Conservation (phyloP, 1,139 yeast species). For the Maudiozyma humilis region DNA sequence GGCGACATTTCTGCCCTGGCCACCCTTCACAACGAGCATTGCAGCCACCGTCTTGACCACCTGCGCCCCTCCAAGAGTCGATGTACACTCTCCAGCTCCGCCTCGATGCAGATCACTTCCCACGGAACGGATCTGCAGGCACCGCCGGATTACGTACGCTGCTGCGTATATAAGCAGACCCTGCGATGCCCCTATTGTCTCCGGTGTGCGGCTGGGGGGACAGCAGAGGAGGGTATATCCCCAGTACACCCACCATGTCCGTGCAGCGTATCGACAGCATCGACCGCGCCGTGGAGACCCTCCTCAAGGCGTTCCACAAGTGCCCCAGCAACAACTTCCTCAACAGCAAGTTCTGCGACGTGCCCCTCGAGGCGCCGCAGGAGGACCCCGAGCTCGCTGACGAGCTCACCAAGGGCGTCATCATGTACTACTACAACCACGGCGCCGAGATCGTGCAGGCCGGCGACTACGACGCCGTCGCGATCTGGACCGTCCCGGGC, state of each 20-base stretch:
- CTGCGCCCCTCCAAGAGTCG: too few relatives aligned
- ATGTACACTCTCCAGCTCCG: too few relatives aligned
- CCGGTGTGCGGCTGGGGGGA: too few relatives aligned
- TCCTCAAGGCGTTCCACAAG: constrained; percentile 25
- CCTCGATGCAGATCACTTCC: too few relatives aligned
- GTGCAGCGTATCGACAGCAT: constrained; percentile 12
- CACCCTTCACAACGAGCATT: too few relatives aligned
- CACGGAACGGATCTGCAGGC: too few relatives aligned
- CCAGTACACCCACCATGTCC: neutral
- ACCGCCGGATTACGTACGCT: too few relatives aligned
- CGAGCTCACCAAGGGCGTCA: constrained; percentile 18
- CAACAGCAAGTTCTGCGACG: constrained; percentile 25
- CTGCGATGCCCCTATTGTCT: too few relatives aligned
- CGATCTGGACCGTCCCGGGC: constrained; percentile 26
- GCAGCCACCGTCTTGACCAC: too few relatives aligned
- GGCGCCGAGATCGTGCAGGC: constrained; percentile 29
- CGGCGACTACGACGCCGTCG: constrained; percentile 29
- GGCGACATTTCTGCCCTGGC: too few relatives aligned
- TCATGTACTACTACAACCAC: constrained; percentile 21
- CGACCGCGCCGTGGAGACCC: constrained; percentile 20
- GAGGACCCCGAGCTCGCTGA: constrained; percentile 20
- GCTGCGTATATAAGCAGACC: too few relatives aligned
- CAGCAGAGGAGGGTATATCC: too few relatives aligned
- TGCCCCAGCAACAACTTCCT: constrained; percentile 25
- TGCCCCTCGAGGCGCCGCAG: constrained; percentile 18